These are phyloP conservation scores for Alloteropsis angusta DNA, from an alignment of 202 grass and related monocot species.

Conservation along the genomic window DNA sequence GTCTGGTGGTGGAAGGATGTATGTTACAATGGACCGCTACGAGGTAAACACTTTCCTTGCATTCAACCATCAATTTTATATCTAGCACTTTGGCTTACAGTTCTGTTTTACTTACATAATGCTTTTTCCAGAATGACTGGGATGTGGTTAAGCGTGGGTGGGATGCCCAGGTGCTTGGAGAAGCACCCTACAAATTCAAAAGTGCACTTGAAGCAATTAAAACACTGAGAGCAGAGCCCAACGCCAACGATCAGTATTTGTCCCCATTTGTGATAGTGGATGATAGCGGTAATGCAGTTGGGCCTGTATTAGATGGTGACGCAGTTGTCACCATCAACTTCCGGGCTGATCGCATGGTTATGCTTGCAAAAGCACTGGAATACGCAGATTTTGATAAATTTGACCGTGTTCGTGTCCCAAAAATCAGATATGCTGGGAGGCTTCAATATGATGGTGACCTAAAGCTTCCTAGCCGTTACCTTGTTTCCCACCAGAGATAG, in stretches of 20 bases:
- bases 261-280: constrained; percentile 89
- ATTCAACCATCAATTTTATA: neutral
- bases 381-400: constrained; percentile 89
- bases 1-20: constrained; percentile 95
- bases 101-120: neutral
- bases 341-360: constrained; percentile 89
- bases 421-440: constrained; percentile 80
- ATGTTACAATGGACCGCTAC: constrained; percentile 98
- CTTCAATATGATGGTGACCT: constrained; percentile 92
- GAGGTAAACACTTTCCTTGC: constrained; percentile 46
- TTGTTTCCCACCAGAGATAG: constrained; percentile 89
- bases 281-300: constrained; percentile 63
- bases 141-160: constrained; percentile 82
- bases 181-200: constrained; percentile 82
- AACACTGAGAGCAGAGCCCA: constrained; percentile 56
- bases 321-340: constrained; percentile 91
- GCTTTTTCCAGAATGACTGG: constrained; percentile 75
- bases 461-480: constrained; percentile 61
- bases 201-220: constrained; percentile 80
- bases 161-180: constrained; percentile 91
- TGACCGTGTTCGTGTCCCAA: constrained; percentile 71
- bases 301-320: constrained; percentile 80
- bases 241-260: constrained; percentile 71
- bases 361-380: constrained; percentile 80
- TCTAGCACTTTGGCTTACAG: neutral